Evolutionary conservation across 805 yeast genomes (phyloP), one percentile per base, ranked within the genome.

Genomic region (Saccharomycopsis sp.): DNA sequence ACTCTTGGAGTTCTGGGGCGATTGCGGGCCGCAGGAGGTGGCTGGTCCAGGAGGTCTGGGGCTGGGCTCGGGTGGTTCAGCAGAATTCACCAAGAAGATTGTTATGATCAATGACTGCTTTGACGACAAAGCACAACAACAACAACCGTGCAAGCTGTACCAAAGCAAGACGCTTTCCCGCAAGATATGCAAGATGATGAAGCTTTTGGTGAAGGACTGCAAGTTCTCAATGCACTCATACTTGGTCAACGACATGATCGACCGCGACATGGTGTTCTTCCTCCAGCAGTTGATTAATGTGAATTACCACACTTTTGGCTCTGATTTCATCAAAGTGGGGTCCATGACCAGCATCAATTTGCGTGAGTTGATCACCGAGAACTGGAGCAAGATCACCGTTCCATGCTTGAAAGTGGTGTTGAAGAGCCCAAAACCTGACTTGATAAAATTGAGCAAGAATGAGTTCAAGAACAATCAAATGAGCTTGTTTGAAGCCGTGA

Each of bases 1-100:
- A 34, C 13, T 46, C 3, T 26, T 43, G 9, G 41, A 43, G 12
- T 40, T 43, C 9, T 46, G 49, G 49, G 48, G 41, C 20, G 46
- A 45, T 17, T 45, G 45, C n/a, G 25, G 35, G 21, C 32, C 30
- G 22, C n/a, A n/a, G 10, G 8, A 27, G 19, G 12, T 17, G 21
- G n/a, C n/a, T n/a, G 13, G 33, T 8, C 33, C 18, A 8, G 8
- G 33, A 30, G 13, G 6, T n/a, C 21, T 16, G 23, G 6, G 12
- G 33, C 10, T 18, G 16, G 21, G 19, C 32, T 13, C 34, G 29
- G 25, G 20, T 22, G 7, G 36, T n/a, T n/a, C n/a, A n/a, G n/a
- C n/a, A n/a, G n/a, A 43, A 12, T 44, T 32, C 19, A 30, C 41
- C 25, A 45, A 42, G 23, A 42, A 45, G 32, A 15, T 45, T 5